Base-by-base conservation (phyloP, 495 filamentous ascomycete genomes). In the Penicillium taxi region DNA sequence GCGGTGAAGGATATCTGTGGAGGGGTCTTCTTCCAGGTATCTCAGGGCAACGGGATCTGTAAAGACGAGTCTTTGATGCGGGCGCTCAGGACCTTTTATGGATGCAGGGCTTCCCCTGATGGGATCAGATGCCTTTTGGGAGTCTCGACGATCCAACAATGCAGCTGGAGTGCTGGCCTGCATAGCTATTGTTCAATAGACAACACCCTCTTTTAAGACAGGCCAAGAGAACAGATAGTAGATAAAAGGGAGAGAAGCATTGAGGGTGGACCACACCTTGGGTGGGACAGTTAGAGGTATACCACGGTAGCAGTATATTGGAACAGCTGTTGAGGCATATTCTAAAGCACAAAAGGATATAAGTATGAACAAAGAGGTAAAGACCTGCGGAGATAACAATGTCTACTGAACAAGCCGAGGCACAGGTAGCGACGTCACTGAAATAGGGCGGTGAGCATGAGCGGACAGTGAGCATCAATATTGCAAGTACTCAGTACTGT, bases 11-110 rank as follows among this genome's bases (percentile, higher is more conserved):
- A 95, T 80, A 3, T 69, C 74, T 2, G 85, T 85, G 0, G 75
- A 77, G 1, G 84, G 67, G 39, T 98, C 91, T 43, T 88, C 83
- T 70, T 94, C 86, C 9, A 98, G 74, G 51, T 93, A 98, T 46
- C 83, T 75, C 47, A 86, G 77, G 26, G 83, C 83, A 26, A 85
- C 73, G 11, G 81, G 78, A 54, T 88, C 83, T 14, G 81, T 74
- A 45, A 88, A 78, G 14, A 84, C 78, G 20, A 86, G 66, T 41
- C 67, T 71, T 40, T 68, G 70, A 36, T 70, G 72, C 9, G 52
- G 55, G 19, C 43, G 50, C 2, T 63, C 54, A 23, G 25, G 31
- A 4, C 37, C 43, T 30, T 44, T 50, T 4, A 39, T 26, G 23
- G 53, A 45, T 12, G 47, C 37, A 37, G 55, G 46, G 40, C 36